These are phyloP conservation scores for Phialophora chinensis DNA, from an alignment of 2,329 filamentous ascomycete species.

Conservation along the genomic window DNA sequence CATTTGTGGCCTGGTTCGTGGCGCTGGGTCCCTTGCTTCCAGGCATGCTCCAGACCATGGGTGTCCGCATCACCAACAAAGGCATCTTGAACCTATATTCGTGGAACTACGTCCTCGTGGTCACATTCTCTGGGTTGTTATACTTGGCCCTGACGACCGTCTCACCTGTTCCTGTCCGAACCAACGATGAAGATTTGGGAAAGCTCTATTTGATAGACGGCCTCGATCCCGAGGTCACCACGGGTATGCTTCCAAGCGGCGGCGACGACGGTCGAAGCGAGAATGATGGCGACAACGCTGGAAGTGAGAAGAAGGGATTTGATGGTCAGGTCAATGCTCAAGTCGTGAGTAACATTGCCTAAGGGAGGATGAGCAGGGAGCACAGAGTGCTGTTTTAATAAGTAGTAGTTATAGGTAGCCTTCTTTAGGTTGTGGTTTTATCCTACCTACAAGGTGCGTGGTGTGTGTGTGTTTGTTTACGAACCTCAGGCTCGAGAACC, in stretches of 20 bases:
- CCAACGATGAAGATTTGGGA: slow-evolving; percentile 13
- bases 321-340: slow-evolving; percentile 12
- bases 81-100: slow-evolving; percentile 64
- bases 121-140: slow-evolving; percentile 14
- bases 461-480: too few relatives aligned
- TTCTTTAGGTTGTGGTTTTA: neutral
- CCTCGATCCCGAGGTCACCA: slow-evolving; percentile 6
- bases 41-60: slow-evolving; percentile 49
- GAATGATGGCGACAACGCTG: slow-evolving; percentile 5
- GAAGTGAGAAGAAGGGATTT: slow-evolving; percentile 14
- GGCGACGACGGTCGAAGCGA: slow-evolving; percentile 1
- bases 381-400: too few relatives aligned
- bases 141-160: slow-evolving; percentile 3
- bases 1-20: slow-evolving; percentile 62
- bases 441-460: neutral
- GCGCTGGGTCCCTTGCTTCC: slow-evolving; percentile 64
- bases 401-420: neutral
- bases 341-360: slow-evolving; percentile 1
- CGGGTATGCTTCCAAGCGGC: slow-evolving; percentile 4
- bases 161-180: slow-evolving; percentile 7
- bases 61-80: slow-evolving; percentile 40
- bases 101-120: slow-evolving; percentile 57
- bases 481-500: too few relatives aligned
- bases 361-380: neutral
- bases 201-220: slow-evolving; percentile 18